A percentile compares a stretch with the other conserved stretches of the same genome.
Evolutionary conservation across 1,139 yeast genomes (phyloP).

Genomic region (Blastobotrys aristatus): DNA sequence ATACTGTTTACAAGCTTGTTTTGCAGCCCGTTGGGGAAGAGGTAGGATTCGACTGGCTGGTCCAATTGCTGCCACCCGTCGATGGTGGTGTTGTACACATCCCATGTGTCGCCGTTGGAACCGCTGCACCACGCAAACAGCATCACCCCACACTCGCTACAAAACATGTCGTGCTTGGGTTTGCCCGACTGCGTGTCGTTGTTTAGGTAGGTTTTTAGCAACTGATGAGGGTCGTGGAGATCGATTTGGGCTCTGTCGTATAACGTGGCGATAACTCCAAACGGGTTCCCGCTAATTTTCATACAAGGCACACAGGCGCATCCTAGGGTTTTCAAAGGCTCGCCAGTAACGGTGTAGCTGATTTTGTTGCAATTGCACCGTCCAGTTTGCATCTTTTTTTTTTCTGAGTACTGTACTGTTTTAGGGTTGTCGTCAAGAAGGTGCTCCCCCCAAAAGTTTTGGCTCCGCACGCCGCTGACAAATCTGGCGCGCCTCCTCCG

Average conservation of each 20-base stretch:
- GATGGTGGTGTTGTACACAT: background rate
- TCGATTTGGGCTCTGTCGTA: background rate
- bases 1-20: background rate
- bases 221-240: background rate
- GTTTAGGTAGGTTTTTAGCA: background rate
- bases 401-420: background rate
- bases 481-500: too few relatives aligned
- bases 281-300: background rate
- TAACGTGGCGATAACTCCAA: background rate
- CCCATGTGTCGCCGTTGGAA: background rate
- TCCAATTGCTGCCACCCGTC: slow-evolving; percentile 2
- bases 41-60: background rate
- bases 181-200: background rate
- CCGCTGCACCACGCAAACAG: background rate
- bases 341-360: background rate
- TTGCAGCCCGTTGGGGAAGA: background rate
- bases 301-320: slow-evolving; percentile 4
- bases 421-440: background rate
- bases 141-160: background rate
- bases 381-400: background rate
- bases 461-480: too few relatives aligned
- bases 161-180: slow-evolving; percentile 2
- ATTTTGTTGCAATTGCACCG: background rate
- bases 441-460: too few relatives aligned
- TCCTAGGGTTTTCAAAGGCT: background rate